Evolutionary conservation across 2,329 filamentous ascomycete species (phyloP).

Genomic region (Rhynchosporium graminicola): DNA sequence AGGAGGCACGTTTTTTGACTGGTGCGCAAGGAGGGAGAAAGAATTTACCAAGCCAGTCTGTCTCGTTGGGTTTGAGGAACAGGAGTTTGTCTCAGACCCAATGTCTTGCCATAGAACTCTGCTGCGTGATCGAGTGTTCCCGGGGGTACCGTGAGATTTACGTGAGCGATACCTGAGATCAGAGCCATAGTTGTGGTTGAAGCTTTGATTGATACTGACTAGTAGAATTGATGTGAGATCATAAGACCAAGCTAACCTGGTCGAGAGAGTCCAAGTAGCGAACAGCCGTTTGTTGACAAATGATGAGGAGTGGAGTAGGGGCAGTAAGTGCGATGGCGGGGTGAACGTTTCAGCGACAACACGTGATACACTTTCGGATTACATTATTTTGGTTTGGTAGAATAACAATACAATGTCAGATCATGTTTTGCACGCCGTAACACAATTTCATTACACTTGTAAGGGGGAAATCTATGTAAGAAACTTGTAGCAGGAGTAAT

Average conservation of each 20-base stretch:
- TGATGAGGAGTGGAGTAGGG: not conserved
- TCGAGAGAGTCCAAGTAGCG: too few species aligned
- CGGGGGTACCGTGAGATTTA: constrained; percentile 59
- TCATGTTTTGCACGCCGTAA: too few species aligned
- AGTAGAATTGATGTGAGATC: too few species aligned
- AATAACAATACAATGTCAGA: too few species aligned
- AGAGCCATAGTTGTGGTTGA: constrained; percentile 17
- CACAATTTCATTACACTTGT: not conserved
- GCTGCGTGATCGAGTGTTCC: constrained; percentile 53
- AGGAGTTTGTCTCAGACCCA: constrained; percentile 53
- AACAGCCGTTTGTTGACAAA: not conserved
- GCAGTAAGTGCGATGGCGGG: constrained; percentile 6
- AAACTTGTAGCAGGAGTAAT: not conserved
- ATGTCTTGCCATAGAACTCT: constrained; percentile 56
- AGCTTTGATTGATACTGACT: not conserved
- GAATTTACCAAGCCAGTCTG: constrained; percentile 54
- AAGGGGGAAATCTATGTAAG: not conserved
- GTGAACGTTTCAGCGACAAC: constrained; percentile 6
- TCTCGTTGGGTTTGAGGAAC: constrained; percentile 55
- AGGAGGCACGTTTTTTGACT: too few species aligned
- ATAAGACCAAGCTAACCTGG: too few species aligned
- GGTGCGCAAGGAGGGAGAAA: not conserved
- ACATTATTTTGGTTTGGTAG: too few species aligned
- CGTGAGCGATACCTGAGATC: constrained; percentile 56
- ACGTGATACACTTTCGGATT: not conserved